A percentile compares a stretch with the other conserved stretches of the same genome.
Evolutionary conservation across 2,329 filamentous ascomycete species (phyloP).

Genomic region (Fusarium oxysporum): DNA sequence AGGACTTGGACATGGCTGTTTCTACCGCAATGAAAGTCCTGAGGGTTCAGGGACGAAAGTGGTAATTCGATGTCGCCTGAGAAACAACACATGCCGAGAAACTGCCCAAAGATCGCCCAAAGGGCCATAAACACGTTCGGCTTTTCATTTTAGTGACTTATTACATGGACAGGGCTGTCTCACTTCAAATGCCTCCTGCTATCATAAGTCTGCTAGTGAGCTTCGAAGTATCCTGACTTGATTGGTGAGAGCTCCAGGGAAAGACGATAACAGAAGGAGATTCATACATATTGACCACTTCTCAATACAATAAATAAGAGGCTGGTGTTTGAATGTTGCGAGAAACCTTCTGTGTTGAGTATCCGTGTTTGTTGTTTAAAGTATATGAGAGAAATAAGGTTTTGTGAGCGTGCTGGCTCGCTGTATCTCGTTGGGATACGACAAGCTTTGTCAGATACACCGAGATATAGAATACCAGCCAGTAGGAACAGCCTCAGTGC

Average conservation of each 20-base stretch:
- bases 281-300: too few species aligned
- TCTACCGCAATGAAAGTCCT: too few species aligned
- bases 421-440: background rate
- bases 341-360: fast-evolving
- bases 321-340: fast-evolving
- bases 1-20: fast-evolving
- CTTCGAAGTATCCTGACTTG: background rate
- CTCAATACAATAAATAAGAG: background rate
- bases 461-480: background rate
- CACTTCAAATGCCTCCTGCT: fast-evolving
- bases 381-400: too few species aligned
- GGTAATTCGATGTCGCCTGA: background rate
- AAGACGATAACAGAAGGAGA: too few species aligned
- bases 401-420: background rate
- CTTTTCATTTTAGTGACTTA: fast-evolving
- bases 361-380: background rate
- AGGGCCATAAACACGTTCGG: background rate
- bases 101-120: fast-evolving
- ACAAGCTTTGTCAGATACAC: background rate
- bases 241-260: background rate
- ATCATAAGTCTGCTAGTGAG: background rate
- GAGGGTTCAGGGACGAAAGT: background rate
- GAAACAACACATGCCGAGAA: background rate
- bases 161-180: fast-evolving
- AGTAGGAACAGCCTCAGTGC: fast-evolving